phyloP scores from a whole-genome alignment of 176 grass and related monocot species.

The Musa beccarii region DNA sequence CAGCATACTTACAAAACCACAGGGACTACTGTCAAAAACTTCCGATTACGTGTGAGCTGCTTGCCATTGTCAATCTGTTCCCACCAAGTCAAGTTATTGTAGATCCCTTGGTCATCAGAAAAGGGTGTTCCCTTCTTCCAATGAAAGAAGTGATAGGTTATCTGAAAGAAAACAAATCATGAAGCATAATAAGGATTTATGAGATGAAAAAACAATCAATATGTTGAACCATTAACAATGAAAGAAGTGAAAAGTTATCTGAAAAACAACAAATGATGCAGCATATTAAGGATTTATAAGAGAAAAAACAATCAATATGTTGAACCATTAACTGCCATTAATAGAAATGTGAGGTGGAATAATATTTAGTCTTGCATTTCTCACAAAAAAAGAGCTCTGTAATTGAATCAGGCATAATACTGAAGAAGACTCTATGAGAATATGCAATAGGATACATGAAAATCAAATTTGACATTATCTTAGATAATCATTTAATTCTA shows the following conservation, averaged over 20 bases:
- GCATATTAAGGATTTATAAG: neutral
- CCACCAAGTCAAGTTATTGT: conserved; percentile 39
- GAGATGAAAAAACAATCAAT: neutral
- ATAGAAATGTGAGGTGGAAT: too few species aligned
- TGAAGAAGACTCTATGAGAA: too few species aligned
- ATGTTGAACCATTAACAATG: conserved; percentile 23
- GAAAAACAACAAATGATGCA: conserved; percentile 14
- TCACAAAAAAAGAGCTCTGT: too few species aligned
- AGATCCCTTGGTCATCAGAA: conserved; percentile 68
- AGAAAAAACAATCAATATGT: too few species aligned
- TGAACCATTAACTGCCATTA: too few species aligned
- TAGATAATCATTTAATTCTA: too few species aligned
- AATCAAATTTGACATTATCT: too few species aligned
- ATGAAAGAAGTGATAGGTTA: conserved; percentile 73
- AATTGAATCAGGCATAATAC: too few species aligned
- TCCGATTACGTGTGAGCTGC: conserved; percentile 34
- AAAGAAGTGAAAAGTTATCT: conserved; percentile 77
- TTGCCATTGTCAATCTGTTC: conserved; percentile 30
- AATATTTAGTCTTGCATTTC: too few species aligned
- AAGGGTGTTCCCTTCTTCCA: conserved; percentile 83
- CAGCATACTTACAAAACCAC: conserved; percentile 47
- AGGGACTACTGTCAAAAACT: conserved; percentile 53
- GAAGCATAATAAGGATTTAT: neutral
- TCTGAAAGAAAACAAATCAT: conserved; percentile 32
- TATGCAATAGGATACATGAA: too few species aligned